Conservation (phyloP, 1,139 yeast genomes). For the Kazachstania sp. region DNA sequence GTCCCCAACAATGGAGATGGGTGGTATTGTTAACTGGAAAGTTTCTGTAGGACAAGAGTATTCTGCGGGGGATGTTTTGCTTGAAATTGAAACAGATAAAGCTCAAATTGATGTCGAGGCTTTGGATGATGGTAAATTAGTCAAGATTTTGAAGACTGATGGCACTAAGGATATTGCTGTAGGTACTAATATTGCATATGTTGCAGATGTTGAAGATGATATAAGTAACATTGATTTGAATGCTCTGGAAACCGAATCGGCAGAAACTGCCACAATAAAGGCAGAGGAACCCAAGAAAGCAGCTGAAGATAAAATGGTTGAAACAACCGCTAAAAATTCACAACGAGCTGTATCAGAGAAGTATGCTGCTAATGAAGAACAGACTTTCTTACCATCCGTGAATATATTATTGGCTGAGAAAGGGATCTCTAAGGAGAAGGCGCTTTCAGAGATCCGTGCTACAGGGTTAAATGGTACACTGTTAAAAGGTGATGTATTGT, state of each 20-base stretch:
- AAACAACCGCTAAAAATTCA: background rate
- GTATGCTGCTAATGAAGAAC: slow-evolving; percentile 49
- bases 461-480: slow-evolving; percentile 86
- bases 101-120: slow-evolving; percentile 93
- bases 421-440: slow-evolving; percentile 58
- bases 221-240: slow-evolving; percentile 43
- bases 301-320: background rate
- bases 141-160: slow-evolving; percentile 60
- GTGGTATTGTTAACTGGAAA: slow-evolving; percentile 95
- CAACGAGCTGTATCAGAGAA: background rate
- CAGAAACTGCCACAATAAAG: background rate
- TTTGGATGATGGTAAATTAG: slow-evolving; percentile 81
- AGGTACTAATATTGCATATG: slow-evolving; percentile 79
- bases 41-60: slow-evolving; percentile 72
- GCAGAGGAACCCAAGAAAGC: background rate
- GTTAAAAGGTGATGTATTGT: slow-evolving; percentile 84
- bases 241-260: slow-evolving; percentile 9
- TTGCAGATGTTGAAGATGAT: slow-evolving; percentile 87
- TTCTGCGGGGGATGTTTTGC: slow-evolving; percentile 73
- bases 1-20: slow-evolving; percentile 98
- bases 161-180: slow-evolving; percentile 77
- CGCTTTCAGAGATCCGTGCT: slow-evolving; percentile 62
- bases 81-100: slow-evolving; percentile 90
- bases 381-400: slow-evolving; percentile 75
- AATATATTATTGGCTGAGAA: slow-evolving; percentile 53